Evolutionary conservation across 305 asterid species (phyloP).

Genomic region (Petunia hybrid): DNA sequence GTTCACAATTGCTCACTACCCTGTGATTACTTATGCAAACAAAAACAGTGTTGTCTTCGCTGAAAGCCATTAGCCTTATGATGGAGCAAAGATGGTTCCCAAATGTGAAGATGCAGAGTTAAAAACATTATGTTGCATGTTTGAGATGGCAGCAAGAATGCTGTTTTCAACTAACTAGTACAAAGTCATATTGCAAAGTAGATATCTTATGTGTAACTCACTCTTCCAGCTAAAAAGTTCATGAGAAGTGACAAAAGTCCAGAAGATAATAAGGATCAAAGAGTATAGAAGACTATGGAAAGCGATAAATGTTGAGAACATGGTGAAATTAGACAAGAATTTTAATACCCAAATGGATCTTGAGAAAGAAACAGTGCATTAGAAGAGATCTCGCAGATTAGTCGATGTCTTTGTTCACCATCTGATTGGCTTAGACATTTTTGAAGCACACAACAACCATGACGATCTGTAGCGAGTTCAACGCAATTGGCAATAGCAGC

Average conservation of each 20-base stretch:
- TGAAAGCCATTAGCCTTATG: too few relatives aligned
- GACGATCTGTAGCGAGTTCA: constrained; percentile 91
- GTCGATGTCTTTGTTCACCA: constrained; percentile 68
- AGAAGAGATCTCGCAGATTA: constrained; percentile 71
- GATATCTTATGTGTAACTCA: background rate
- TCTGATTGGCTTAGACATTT: constrained; percentile 76
- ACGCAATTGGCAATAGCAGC: constrained; percentile 90
- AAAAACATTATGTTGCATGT: too few relatives aligned
- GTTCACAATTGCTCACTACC: too few relatives aligned
- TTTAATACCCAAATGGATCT: constrained; percentile 91
- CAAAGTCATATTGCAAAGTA: background rate
- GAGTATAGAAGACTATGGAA: background rate
- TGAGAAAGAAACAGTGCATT: constrained; percentile 85
- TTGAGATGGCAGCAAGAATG: too few relatives aligned
- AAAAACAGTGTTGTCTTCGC: too few relatives aligned
- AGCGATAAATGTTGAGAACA: background rate
- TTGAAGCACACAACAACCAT: constrained; percentile 96
- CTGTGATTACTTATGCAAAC: too few relatives aligned
- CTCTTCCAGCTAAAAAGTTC: background rate
- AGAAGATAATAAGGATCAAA: background rate
- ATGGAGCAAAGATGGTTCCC: too few relatives aligned
- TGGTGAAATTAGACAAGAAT: background rate
- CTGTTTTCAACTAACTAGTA: background rate
- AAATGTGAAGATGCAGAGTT: too few relatives aligned
- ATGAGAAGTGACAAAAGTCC: background rate